Evolutionary conservation across 345 rosid species (phyloP).

Genomic region (Acer saccharum): DNA sequence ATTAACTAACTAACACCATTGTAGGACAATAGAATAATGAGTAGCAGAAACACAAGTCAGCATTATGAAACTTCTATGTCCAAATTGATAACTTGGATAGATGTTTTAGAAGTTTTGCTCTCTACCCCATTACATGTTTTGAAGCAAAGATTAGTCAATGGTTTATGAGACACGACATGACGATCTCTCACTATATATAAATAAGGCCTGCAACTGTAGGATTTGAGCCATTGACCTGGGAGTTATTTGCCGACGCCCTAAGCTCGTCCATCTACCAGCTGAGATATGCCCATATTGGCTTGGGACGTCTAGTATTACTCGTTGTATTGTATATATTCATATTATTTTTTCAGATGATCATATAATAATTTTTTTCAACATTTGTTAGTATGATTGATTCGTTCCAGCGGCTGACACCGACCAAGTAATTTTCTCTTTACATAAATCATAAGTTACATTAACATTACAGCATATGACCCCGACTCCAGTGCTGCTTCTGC

Average conservation of each 20-base stretch:
- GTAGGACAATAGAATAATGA: background rate
- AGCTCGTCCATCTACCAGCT: too few species aligned
- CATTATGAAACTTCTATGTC: slow-evolving; percentile 9
- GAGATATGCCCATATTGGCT: too few species aligned
- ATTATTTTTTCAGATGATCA: too few species aligned
- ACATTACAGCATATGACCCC: too few species aligned
- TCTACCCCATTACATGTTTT: background rate
- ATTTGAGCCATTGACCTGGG: too few species aligned
- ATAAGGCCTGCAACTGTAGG: background rate
- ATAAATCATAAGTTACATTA: too few species aligned
- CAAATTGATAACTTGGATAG: background rate
- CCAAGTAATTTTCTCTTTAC: background rate
- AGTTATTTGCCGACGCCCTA: too few species aligned
- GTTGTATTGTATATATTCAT: too few species aligned
- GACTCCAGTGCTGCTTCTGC: too few species aligned
- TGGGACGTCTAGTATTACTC: too few species aligned
- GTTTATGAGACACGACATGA: slow-evolving; percentile 5
- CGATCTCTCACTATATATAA: background rate
- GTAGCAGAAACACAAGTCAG: slow-evolving; percentile 5
- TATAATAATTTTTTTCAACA: background rate
- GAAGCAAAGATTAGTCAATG: background rate
- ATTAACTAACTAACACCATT: background rate
- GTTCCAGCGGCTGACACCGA: slow-evolving; percentile 1
- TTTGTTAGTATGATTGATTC: background rate
- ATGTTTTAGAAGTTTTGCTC: background rate